phyloP scores from a whole-genome alignment of 2,329 filamentous ascomycete species.

The Zymoseptoria brevis region DNA sequence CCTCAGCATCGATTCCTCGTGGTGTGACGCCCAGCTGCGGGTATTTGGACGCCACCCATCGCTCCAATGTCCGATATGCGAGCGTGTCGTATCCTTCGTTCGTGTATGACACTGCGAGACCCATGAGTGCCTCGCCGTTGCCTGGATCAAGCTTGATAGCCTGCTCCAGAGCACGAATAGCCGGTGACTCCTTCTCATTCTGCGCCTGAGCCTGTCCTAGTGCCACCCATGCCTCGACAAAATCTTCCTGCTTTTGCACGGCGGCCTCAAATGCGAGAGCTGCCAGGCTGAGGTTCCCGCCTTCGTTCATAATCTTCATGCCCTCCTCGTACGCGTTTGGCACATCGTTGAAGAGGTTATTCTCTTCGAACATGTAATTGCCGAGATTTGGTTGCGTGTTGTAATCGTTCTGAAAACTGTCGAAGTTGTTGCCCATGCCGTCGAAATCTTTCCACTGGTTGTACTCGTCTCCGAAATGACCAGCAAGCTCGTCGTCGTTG shows the following conservation, averaged over 20 bases:
- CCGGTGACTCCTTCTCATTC: conserved; percentile 96
- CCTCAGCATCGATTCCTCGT: conserved; percentile 53
- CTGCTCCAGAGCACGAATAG: conserved; percentile 87
- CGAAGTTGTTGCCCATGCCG: conserved; percentile 59
- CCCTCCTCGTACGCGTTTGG: conserved; percentile 87
- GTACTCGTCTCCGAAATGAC: conserved; percentile 64
- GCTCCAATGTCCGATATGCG: conserved; percentile 89
- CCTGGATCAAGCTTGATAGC: conserved; percentile 79
- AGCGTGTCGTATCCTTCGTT: conserved; percentile 98
- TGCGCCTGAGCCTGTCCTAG: conserved; percentile 90
- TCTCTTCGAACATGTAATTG: conserved; percentile 88
- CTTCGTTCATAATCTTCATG: conserved; percentile 83
- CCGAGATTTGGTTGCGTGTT: conserved; percentile 51
- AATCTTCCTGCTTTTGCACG: conserved; percentile 77
- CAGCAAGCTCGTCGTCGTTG: conserved; percentile 54
- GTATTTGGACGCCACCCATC: conserved; percentile 95
- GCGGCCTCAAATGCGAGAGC: conserved; percentile 94
- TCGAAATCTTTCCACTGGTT: conserved; percentile 76
- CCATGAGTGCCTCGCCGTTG: conserved; percentile 88
- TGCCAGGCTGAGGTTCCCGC: conserved; percentile 87
- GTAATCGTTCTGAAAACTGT: conserved; percentile 27
- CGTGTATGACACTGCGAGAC: conserved; percentile 89
- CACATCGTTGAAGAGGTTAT: conserved; percentile 79
- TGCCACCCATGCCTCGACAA: conserved; percentile 89
- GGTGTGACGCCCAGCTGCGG: conserved; percentile 68